phyloP scores from a whole-genome alignment of 371 early-diverging fungal genomes.

The Syncephalastrum contaminatum region DNA sequence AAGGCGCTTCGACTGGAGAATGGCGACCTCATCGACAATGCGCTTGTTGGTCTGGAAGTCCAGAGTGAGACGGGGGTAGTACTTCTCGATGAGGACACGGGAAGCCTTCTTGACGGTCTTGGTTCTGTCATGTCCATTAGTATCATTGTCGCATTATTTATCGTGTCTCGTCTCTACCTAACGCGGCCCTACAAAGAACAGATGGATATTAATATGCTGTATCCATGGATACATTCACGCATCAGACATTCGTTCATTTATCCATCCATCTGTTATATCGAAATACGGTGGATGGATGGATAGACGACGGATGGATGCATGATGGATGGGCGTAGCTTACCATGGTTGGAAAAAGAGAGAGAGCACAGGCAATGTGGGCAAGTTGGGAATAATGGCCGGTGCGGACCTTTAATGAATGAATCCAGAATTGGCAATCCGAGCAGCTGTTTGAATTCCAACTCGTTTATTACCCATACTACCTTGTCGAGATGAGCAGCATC shows the following conservation, averaged over 20 bases:
- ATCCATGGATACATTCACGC: slow-evolving; percentile 10
- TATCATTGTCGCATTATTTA: neutral
- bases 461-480: too few species aligned
- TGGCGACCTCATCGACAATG: slow-evolving; percentile 97
- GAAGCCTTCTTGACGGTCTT: slow-evolving; percentile 99
- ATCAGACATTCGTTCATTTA: slow-evolving; percentile 21
- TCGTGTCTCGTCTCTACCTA: slow-evolving; percentile 14
- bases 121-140: slow-evolving; percentile 59
- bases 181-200: slow-evolving; percentile 30
- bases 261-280: slow-evolving; percentile 11
- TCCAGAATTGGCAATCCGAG: too few species aligned
- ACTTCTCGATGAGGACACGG: slow-evolving; percentile 99
- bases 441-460: too few species aligned
- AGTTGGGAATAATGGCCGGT: too few species aligned
- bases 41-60: slow-evolving; percentile 99
- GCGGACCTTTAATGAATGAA: too few species aligned
- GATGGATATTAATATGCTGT: neutral
- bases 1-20: slow-evolving; percentile 98
- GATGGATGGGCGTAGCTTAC: too few species aligned
- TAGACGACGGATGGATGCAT: too few species aligned
- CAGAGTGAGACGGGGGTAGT: slow-evolving; percentile 98
- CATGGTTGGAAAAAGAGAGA: too few species aligned
- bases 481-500: slow-evolving; percentile 34
- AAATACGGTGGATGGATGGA: too few species aligned
- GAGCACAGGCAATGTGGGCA: too few species aligned